A percentile compares a stretch with the other conserved stretches of the same genome.
These are phyloP conservation scores for Syzygium jambos DNA, from an alignment of 345 rosid genomes.

Conservation along the genomic window DNA sequence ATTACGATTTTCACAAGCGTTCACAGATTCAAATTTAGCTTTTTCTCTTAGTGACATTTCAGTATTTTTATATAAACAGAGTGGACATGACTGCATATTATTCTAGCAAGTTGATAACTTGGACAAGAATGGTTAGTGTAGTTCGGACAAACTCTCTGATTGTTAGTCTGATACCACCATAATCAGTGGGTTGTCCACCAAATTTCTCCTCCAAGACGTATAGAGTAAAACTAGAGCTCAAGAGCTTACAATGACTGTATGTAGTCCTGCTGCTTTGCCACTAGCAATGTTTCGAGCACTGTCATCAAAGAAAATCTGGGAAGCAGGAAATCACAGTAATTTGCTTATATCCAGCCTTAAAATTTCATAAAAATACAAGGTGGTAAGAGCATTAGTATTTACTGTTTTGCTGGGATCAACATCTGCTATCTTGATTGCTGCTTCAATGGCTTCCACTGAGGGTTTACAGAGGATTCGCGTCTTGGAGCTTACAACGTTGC, in stretches of 20 bases:
- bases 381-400: not conserved
- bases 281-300: constrained; percentile 73
- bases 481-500: constrained; percentile 2
- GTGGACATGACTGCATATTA: not conserved
- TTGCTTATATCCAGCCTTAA: not conserved
- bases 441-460: constrained; percentile 49
- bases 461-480: constrained; percentile 58
- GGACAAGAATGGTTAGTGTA: not conserved
- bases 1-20: not conserved
- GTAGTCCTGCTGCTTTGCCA: constrained; percentile 70
- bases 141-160: not conserved
- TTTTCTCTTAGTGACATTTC: not conserved
- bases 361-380: not conserved
- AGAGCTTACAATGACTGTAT: constrained; percentile 57
- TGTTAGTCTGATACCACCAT: not conserved
- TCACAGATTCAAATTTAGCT: not conserved
- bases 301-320: constrained; percentile 82
- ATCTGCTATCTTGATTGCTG: constrained; percentile 51
- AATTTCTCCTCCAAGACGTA: not conserved
- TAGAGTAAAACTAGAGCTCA: not conserved
- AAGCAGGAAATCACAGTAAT: not conserved
- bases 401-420: constrained; percentile 73
- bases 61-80: not conserved
- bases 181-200: not conserved
- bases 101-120: not conserved